Evolutionary conservation across 2,329 filamentous ascomycete genomes (phyloP).

Genomic region (Diaporthe humulicola): DNA sequence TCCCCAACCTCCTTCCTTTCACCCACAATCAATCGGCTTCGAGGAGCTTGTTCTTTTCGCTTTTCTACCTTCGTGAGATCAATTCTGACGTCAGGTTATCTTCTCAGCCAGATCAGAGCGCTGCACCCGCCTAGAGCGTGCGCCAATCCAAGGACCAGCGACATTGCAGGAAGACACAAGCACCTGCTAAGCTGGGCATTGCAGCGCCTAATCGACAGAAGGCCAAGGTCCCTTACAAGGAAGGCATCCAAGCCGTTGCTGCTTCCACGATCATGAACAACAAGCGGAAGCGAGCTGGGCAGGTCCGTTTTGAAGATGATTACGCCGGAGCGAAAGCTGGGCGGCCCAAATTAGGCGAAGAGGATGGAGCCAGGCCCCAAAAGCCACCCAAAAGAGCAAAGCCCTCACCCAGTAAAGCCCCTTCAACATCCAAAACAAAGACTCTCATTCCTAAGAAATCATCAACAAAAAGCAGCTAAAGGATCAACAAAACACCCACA

Average conservation of each 20-base stretch:
- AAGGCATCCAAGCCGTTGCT: too few species aligned
- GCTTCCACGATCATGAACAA: not conserved
- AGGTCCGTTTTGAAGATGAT: not conserved
- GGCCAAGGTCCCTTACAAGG: not conserved
- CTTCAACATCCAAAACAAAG: not conserved
- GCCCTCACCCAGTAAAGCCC: not conserved
- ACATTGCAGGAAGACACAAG: too few species aligned
- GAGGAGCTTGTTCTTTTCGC: too few species aligned
- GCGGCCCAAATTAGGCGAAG: not conserved
- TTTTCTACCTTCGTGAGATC: too few species aligned
- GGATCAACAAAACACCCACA: constrained; percentile 74
- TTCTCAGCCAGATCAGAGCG: too few species aligned
- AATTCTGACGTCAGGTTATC: too few species aligned
- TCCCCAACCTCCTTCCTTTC: too few species aligned
- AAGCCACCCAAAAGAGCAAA: not conserved
- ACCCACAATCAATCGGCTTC: too few species aligned
- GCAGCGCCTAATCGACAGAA: not conserved
- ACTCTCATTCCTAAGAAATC: not conserved
- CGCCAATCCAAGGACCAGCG: too few species aligned
- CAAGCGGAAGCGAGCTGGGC: not conserved
- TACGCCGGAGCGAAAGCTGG: not conserved
- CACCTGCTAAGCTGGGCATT: too few species aligned
- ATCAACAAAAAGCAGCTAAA: not conserved
- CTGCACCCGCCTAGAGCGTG: too few species aligned
- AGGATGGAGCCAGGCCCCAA: not conserved